Evolutionary conservation across 345 rosid genomes (phyloP), one percentile per base, ranked within the genome.

Genomic region (Camelina hispida): DNA sequence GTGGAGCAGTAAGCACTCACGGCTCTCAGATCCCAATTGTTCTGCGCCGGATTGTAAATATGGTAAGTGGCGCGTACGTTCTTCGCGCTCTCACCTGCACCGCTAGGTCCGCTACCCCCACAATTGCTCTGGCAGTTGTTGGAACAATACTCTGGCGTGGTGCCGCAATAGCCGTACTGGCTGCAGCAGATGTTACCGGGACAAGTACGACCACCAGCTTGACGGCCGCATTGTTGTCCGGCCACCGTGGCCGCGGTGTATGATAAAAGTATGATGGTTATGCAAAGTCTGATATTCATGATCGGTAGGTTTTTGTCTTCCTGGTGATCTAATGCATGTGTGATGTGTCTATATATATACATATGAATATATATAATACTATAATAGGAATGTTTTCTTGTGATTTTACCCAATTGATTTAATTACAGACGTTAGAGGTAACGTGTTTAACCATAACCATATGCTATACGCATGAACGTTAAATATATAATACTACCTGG

Each of bases 31-130:
- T 84, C 72, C 93, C 95, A 87, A 1, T 79, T 79, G 23, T 63
- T 55, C 35, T 81, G 78, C 25, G 56, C 70, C 4, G 91, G 88
- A 14, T 87, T 71, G 30, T 91, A 87, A 11, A 52, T 9, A 71
- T 84, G 84, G 57, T 84, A 87, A 8, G 90, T 88, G 32, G 97
- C 91, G 58, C 88, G 82, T 23, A 88, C 88, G 57, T 82, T 83
- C 0, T 81, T 35, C 58, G 90, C 90, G 59, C 83, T 84, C 50
- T 68, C 79, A 1, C 82, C 79, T 4, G 52, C 7, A 0, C 72
- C 79, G 11, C 76, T 74, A 0, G 62, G 66, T 2, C 81, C 84
- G 22, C 83, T 54, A 7, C 78, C 77, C 76, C 71, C 13, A 22
- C 86, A 81, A 13, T 81, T 79, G 20, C 79, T 80, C 55, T 82